Percentiles rank a stretch among this genome's conserved stretches.
These are phyloP conservation scores for Sporothrix mexicana DNA, from an alignment of 2,329 filamentous ascomycete species.

Conservation along the genomic window DNA sequence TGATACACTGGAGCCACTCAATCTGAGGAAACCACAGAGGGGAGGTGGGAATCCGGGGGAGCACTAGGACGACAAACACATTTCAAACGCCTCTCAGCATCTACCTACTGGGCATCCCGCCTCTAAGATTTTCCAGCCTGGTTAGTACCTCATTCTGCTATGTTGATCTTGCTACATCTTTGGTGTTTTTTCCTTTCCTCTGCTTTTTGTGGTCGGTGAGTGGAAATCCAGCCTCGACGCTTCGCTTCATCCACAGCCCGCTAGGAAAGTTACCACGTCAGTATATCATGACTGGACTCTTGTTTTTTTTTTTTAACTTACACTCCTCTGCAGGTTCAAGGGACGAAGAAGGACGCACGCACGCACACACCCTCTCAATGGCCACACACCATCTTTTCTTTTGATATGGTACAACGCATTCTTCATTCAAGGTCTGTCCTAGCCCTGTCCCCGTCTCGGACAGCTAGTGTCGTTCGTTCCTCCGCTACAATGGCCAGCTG, in stretches of 20 bases:
- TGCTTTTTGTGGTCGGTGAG: neutral
- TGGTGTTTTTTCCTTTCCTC: neutral
- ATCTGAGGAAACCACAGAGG: neutral
- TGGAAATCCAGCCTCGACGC: neutral
- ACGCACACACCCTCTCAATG: constrained; percentile 8
- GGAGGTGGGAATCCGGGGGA: constrained; percentile 19
- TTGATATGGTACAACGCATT: neutral
- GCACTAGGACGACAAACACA: neutral
- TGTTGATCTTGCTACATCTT: neutral
- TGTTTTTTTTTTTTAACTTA: constrained; percentile 16
- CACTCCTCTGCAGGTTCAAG: constrained; percentile 5
- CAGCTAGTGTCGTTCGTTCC: constrained; percentile 15
- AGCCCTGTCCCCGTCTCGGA: neutral
- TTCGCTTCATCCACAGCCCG: neutral
- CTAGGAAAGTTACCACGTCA: neutral
- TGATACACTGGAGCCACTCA: constrained; percentile 1
- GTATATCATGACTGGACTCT: neutral
- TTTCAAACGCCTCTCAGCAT: neutral
- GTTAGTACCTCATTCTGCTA: neutral
- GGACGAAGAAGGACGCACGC: neutral
- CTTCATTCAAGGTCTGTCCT: neutral
- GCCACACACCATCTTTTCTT: constrained; percentile 18
- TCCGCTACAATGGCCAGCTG: neutral
- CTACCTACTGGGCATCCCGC: neutral
- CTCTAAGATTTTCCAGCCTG: neutral